phyloP scores from a whole-genome alignment of 805 yeast species.

The Helenozyma baotianmanensis region DNA sequence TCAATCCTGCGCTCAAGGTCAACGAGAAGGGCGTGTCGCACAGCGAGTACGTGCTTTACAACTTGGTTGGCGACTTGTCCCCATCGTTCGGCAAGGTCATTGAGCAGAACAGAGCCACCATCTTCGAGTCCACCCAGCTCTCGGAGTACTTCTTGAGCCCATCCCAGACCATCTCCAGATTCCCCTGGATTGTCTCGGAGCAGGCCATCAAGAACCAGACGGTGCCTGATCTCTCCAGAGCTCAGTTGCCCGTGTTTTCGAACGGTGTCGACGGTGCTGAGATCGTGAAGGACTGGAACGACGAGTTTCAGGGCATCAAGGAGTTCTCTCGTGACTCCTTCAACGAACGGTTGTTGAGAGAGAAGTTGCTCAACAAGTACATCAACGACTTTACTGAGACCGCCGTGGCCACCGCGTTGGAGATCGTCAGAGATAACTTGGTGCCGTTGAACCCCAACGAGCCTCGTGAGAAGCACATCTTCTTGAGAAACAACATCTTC shows the following conservation, averaged over 20 bases:
- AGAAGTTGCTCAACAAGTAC: conserved; percentile 65
- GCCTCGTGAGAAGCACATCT: conserved; percentile 56
- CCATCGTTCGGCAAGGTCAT: conserved; percentile 55
- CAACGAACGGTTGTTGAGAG: conserved; percentile 69
- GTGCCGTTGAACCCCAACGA: conserved; percentile 80
- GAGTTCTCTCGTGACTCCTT: conserved; percentile 61
- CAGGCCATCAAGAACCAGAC: conserved; percentile 11
- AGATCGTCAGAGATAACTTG: conserved; percentile 69
- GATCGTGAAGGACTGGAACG: conserved; percentile 76
- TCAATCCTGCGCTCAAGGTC: conserved; percentile 58
- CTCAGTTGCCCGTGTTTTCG: conserved; percentile 50
- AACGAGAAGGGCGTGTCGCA: conserved; percentile 30
- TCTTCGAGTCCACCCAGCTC: conserved; percentile 35
- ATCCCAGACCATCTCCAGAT: conserved; percentile 52
- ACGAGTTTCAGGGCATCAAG: conserved; percentile 77
- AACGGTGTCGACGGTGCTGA: conserved; percentile 61
- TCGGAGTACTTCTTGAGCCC: conserved; percentile 61
- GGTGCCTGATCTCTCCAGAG: conserved; percentile 53
- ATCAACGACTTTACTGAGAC: conserved; percentile 70
- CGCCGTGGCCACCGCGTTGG: conserved; percentile 76
- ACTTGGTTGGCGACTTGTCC: conserved; percentile 61
- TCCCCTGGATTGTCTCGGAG: conserved; percentile 71
- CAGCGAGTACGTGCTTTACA: conserved; percentile 50
- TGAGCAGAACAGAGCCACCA: conserved; percentile 43
- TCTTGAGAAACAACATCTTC: conserved; percentile 76